Evolutionary conservation across 75 land plant genomes (phyloP).

Genomic region (Larix kaempferi): DNA sequence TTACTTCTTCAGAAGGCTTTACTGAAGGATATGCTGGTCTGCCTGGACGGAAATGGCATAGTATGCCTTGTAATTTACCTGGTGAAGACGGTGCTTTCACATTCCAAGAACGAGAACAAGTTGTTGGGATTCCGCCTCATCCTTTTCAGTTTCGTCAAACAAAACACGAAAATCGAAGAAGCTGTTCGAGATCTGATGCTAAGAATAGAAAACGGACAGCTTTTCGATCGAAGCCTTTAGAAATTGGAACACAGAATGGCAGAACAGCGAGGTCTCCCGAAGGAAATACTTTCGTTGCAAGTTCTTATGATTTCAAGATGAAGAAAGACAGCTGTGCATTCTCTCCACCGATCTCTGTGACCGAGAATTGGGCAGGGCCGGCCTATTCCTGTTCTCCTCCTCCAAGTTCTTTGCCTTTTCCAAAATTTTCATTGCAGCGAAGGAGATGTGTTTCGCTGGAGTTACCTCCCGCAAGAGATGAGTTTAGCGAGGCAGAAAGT

Average conservation of each 20-base stretch:
- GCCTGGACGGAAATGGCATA: slow-evolving; percentile 7
- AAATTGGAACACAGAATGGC: slow-evolving; percentile 3
- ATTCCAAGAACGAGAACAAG: not conserved
- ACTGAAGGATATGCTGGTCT: not conserved
- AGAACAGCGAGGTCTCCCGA: not conserved
- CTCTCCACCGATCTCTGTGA: slow-evolving; percentile 2
- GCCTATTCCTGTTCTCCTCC: slow-evolving; percentile 80
- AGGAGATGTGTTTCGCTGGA: slow-evolving; percentile 48
- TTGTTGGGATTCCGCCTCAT: not conserved
- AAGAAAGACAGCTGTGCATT: not conserved
- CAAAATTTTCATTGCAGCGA: slow-evolving; percentile 58
- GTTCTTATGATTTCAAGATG: not conserved
- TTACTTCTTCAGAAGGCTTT: not conserved
- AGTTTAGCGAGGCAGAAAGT: not conserved
- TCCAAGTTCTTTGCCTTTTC: slow-evolving; percentile 80
- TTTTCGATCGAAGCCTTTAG: slow-evolving; percentile 2
- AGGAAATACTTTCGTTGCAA: not conserved
- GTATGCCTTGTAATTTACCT: slow-evolving; percentile 2
- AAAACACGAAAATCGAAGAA: slow-evolving; percentile 5
- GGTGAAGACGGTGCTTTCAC: not conserved
- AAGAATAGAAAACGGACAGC: not conserved
- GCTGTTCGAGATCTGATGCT: not conserved
- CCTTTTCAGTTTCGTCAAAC: not conserved
- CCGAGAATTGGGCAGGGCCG: slow-evolving; percentile 85
- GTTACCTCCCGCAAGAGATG: slow-evolving; percentile 14